Evolutionary conservation across 495 filamentous ascomycete genomes (phyloP), one percentile per base, ranked within the genome.

Genomic region (Penicillium bovifimosum): DNA sequence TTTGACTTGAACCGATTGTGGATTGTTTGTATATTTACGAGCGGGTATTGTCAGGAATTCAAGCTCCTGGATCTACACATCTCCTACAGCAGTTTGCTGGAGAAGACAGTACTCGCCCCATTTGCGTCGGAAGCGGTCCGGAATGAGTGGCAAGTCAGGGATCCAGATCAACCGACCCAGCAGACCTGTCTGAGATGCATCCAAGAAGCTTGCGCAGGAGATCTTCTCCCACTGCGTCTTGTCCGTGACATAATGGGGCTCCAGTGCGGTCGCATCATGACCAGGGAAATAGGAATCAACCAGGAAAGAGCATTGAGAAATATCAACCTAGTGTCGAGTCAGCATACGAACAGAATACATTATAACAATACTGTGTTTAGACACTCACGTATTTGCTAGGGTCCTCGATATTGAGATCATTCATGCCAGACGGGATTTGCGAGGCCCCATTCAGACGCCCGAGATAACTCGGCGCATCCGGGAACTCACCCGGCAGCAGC

Each of bases 391-490:
- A 91, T 85, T 99, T 97, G 16, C 78, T 79, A 35, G 74, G 70
- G 67, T 99, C 95, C 61, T 95, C 91, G 55, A 81, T 73, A 64
- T 99, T 99, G 47, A 82, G 79, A 65, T 96, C 90, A 62, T 99
- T 99, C 84, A 99, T 88, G 9, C 95, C 95, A 14, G 74, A 69
- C 2, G 91, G 87, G 1, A 87, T 78, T 47, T 86, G 71, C 79
- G 90, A 96, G 8, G 90, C 86, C 10, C 89, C 90, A 28, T 86
- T 73, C 61, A 86, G 85, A 56, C 90, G 74, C 17, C 75, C 77
- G 56, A 75, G 65, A 9, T 78, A 80, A 45, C 75, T 80, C 11
- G 75, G 73, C 2, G 82, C 86, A 67, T 89, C 86, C 14, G 79
- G 78, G 65, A 97, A 99, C 62, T 95, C 87, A 5, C 95, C 95